Evolutionary conservation across 2,329 filamentous ascomycete species (phyloP), one percentile per base, ranked within the genome.

Genomic region (Zelopaecilomyces penicillatus): DNA sequence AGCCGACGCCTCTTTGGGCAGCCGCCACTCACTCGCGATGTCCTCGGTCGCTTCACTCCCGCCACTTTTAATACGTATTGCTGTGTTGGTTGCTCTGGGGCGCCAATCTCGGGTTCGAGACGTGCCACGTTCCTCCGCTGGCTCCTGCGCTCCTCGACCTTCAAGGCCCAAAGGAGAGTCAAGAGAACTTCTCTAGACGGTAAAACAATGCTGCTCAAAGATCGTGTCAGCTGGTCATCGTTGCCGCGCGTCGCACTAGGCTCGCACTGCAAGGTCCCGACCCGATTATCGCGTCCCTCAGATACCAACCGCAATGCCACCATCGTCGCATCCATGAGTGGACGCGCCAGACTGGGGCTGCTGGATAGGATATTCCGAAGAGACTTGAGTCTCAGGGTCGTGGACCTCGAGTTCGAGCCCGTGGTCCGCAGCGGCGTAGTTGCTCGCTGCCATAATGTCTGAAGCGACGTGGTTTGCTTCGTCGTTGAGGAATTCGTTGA

Each of bases 341-440:
- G 80, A 83, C 80, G 80, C 80, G 80, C 80, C 80, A 83, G 73
- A 65, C 69, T 74, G 75, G 79, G 80, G 80, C 79, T 83, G 80
- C 80, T 76, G 78, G 80, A 76, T 75, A 83, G 75, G 65, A 83
- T 79, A 70, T 73, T 78, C 68, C 69, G 71, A 66, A 80, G 76
- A 66, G 71, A 71, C 58, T 71, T 75, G 70, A 77, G 68, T 74
- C 75, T 75, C 69, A 79, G 66, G 62, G 71, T 80, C 67, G 70
- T 70, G 64, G 67, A 74, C 65, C 65, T 70, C 65, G 67, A 67
- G 69, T 62, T 71, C 66, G 67, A 67, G 64, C 57, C 72, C 66
- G 67, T 69, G 65, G 60, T 74, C 73, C 67, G 69, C 68, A 65
- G 71, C 68, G 71, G 68, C 61, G 68, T 71, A 65, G 60, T 70